A percentile compares a stretch with the other conserved stretches of the same genome.
Conservation (phyloP, 345 rosid genomes). For the Populus pruinosa region DNA sequence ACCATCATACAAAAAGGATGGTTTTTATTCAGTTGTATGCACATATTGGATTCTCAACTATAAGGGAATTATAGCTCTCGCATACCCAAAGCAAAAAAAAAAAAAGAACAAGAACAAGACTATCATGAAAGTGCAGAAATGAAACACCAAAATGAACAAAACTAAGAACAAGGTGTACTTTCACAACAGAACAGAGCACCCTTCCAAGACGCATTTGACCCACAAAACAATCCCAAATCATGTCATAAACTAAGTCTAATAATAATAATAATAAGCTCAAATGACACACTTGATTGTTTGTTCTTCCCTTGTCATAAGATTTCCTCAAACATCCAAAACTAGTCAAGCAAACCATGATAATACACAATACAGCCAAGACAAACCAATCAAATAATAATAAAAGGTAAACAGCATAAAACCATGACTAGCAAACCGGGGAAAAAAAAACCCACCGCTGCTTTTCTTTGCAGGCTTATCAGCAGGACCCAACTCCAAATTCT, state of each 20-base stretch:
- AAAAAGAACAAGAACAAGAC: background rate
- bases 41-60: background rate
- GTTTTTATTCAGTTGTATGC: background rate
- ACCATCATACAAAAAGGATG: background rate
- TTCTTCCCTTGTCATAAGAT: background rate
- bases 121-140: background rate
- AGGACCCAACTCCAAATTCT: background rate
- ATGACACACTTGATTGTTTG: background rate
- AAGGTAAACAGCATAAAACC: background rate
- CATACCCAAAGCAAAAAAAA: background rate
- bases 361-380: background rate
- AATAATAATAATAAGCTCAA: background rate
- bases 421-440: background rate
- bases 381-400: background rate
- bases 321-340: background rate
- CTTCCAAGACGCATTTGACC: background rate
- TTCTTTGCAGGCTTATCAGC: background rate
- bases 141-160: background rate
- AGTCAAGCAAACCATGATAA: background rate
- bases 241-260: background rate
- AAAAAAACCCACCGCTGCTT: background rate
- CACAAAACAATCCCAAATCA: background rate
- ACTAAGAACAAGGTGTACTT: background rate
- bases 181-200: background rate
- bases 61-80: background rate